Evolutionary conservation across 1,284 basidiomycete species (phyloP), one percentile per base, ranked within the genome.

Genomic region (Ceratobasidium theobromae): DNA sequence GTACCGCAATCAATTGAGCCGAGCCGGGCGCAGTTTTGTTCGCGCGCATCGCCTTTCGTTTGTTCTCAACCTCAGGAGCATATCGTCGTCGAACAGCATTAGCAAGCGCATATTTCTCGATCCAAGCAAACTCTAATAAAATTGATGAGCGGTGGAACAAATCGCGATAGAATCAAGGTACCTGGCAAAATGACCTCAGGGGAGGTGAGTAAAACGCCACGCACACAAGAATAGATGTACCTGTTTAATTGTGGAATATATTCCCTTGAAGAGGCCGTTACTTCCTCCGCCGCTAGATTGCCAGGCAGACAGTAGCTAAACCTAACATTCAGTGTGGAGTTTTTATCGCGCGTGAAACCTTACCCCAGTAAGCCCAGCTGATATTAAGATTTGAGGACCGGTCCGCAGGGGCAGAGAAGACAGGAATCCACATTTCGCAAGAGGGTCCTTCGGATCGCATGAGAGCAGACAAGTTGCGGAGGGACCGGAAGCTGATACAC

Each of bases 241-340:
- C 38, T 68, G 67, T 23, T 66, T 45, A 14, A 66, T 30, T 1
- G 67, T 68, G 21, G 64, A 54, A 3, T n/a, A 30, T 14, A 66
- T n/a, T 28, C 67, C 67, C 32, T 57, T 55, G 38, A 58, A 51
- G 18, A 66, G 53, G 12, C 67, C 67, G 30, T 65, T 65, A 53
- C 65, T 65, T 14, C 67, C 67, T 18, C 53, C 65, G 1, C 67
- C 67, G 4, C 53, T 32, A n/a, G 67, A 68, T 66, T 68, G 67
- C 67, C 67, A 68, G n/a, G 67, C 67, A 38, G 67, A 53, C 49
- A 60, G 21, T 23, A 38, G 23, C 52, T 41, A 30, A n/a, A 0
- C 21, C 38, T n/a, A 27, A 12, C 11, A 18, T 11, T 40, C 18
- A 53, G 18, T 27, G 21, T 16, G 5, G 21, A 65, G 21, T 4